Base-by-base conservation (phyloP, 108 stramenopile species). In the Fragilaria radians region DNA sequence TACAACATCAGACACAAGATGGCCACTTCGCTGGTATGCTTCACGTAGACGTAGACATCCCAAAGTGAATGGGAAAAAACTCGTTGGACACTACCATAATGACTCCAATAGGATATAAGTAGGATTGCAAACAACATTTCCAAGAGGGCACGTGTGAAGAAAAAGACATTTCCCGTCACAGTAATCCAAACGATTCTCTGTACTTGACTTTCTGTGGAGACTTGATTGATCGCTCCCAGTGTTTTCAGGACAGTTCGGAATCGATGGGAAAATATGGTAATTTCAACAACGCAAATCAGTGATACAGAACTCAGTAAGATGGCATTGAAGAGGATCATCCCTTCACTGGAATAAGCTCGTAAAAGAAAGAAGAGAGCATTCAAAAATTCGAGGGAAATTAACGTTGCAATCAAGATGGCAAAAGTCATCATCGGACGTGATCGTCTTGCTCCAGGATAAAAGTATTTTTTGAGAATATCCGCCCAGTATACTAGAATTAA, bases 401-500 rank as follows among this genome's bases (percentile, higher is more conserved):
- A 60, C 1, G 72, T 48, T 0, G 74, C 74, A 32, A 95, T 91
- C 31, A 93, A 60, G 23, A 63, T 78, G 1, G 90, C 53, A 70
- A 97, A 97, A 9, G 89, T 90, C 5, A 78, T 59, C 94, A 95
- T 97, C 5, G 96, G 96, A 58, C 82, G 77, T 14, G 76, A 76
- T 32, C 93, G 74, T 11, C 85, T 78, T 0, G 87, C 78, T 0
- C 88, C 95, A 32, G 91, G 95, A 51, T 88, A 78, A 63, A 94
- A 89, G 65, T 96, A 95, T 67, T 95, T 95, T 64, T 96, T 95
- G 50, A 97, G 65, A 64, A 97, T 92, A 67, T 97, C 95, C 4
- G 96, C 95, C 96, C 96, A 97, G 74, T 95, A 96, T 1, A 97
- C 95, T 58, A 95, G 61, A 59, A 97, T 94, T 11, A 97, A 85